A percentile compares a stretch with the other conserved stretches of the same genome.
These are phyloP conservation scores for Pyrenophora tritici-repentis DNA, from an alignment of 2,329 filamentous ascomycete genomes.

Conservation along the genomic window DNA sequence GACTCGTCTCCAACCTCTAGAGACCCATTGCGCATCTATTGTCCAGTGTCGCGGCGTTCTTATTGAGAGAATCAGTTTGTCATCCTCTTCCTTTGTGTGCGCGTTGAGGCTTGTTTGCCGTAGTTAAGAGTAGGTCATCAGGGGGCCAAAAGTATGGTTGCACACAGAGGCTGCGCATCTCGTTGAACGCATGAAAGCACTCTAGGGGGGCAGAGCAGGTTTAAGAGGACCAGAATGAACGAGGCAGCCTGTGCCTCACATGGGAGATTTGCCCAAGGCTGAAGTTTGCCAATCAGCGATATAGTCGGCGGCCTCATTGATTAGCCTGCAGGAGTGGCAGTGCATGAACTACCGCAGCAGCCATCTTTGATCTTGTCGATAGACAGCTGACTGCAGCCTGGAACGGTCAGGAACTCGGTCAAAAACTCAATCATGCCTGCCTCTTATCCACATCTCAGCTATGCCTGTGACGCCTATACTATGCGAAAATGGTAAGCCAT, in stretches of 20 bases:
- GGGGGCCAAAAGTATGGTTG: not conserved
- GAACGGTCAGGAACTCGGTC: conserved; percentile 23
- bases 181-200: not conserved
- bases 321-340: conserved; percentile 16
- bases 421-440: conserved; percentile 20
- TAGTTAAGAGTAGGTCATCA: not conserved
- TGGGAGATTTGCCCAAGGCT: conserved; percentile 2
- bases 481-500: conserved; percentile 28
- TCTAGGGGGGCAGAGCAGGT: not conserved
- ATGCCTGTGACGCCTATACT: conserved; percentile 9
- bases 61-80: no score
- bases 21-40: not conserved
- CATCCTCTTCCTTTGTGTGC: no score
- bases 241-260: conserved; percentile 3
- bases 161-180: not conserved
- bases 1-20: conserved; percentile 5
- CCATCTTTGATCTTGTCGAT: not conserved
- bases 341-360: conserved; percentile 15
- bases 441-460: conserved; percentile 17
- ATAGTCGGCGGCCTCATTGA: conserved; percentile 10
- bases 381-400: conserved; percentile 26
- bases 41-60: no score
- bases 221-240: not conserved
- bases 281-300: conserved; percentile 9
- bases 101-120: not conserved